Conservation (phyloP, 331 rosid species). For the Quercus phellos region DNA sequence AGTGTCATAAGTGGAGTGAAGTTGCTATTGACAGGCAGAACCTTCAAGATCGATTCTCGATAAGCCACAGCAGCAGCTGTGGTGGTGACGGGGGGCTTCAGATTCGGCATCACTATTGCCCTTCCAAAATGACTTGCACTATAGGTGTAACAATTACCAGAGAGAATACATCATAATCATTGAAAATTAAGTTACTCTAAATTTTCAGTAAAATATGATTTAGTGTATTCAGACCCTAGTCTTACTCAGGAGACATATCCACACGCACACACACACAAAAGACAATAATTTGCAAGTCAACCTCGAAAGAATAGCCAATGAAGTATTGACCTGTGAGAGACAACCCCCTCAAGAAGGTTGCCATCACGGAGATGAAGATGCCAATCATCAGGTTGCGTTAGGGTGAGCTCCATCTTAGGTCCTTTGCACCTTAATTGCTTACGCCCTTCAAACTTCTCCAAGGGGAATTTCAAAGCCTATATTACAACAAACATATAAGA, state of each 20-base stretch:
- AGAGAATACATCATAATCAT: not conserved
- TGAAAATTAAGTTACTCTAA: not conserved
- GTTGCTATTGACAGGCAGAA: conserved; percentile 50
- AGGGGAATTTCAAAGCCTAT: conserved; percentile 30
- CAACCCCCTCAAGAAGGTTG: conserved; percentile 68
- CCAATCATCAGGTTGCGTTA: conserved; percentile 92
- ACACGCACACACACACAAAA: no score
- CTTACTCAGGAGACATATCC: not conserved
- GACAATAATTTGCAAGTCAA: not conserved
- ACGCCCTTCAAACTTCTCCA: conserved; percentile 25
- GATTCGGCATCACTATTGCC: conserved; percentile 94
- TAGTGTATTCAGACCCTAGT: not conserved
- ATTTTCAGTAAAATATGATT: not conserved
- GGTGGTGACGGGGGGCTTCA: conserved; percentile 77
- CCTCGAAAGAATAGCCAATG: not conserved
- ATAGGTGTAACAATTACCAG: conserved; percentile 16
- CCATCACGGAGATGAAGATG: conserved; percentile 97
- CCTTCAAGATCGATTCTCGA: conserved; percentile 68
- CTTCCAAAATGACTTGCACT: conserved; percentile 78
- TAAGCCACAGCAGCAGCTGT: conserved; percentile 65
- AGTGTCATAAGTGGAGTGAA: conserved; percentile 94
- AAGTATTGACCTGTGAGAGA: conserved; percentile 62
- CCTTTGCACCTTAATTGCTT: conserved; percentile 21
- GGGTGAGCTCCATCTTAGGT: conserved; percentile 68
- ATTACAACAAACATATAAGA: not conserved